phyloP scores from a whole-genome alignment of 768 basidiomycete species.

The Amanita pallidorosea region DNA sequence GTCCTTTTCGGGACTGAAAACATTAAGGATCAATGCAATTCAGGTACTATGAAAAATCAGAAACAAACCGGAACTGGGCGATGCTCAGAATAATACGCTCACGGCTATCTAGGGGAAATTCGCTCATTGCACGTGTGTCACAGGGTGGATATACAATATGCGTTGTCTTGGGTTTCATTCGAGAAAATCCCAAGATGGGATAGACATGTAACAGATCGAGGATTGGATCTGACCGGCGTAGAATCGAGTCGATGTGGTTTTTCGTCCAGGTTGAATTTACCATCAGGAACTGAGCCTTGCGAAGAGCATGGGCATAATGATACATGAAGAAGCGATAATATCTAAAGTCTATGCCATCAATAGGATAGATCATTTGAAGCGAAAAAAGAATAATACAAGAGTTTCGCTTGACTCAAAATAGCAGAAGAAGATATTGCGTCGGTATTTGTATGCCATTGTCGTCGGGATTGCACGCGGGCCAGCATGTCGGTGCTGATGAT shows the following conservation, averaged over 20 bases:
- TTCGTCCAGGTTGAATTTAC: slow-evolving; percentile 96
- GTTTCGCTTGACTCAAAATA: slow-evolving; percentile 48
- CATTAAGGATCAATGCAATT: neutral
- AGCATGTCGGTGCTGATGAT: slow-evolving; percentile 96
- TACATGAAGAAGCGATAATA: slow-evolving; percentile 88
- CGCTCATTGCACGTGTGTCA: slow-evolving; percentile 64
- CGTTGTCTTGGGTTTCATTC: slow-evolving; percentile 17
- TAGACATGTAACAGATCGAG: slow-evolving; percentile 36
- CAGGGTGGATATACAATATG: slow-evolving; percentile 86
- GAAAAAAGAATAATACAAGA: slow-evolving; percentile 32
- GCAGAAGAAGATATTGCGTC: slow-evolving; percentile 42
- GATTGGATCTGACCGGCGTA: slow-evolving; percentile 41
- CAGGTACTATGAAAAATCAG: neutral
- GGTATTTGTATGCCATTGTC: slow-evolving; percentile 53
- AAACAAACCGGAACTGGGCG: slow-evolving; percentile 80
- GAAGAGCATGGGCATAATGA: slow-evolving; percentile 68
- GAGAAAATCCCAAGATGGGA: slow-evolving; percentile 29
- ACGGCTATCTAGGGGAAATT: slow-evolving; percentile 41
- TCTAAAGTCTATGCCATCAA: slow-evolving; percentile 22
- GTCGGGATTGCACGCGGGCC: slow-evolving; percentile 54
- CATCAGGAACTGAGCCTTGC: slow-evolving; percentile 70
- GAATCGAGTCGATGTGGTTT: slow-evolving; percentile 67
- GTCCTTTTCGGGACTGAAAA: slow-evolving; percentile 83
- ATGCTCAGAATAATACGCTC: slow-evolving; percentile 70
- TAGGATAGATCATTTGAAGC: neutral